Percentiles rank a stretch among this genome's conserved stretches.
These are phyloP conservation scores for Gossypium lobatum DNA, from an alignment of 441 rosid species.

Conservation along the genomic window DNA sequence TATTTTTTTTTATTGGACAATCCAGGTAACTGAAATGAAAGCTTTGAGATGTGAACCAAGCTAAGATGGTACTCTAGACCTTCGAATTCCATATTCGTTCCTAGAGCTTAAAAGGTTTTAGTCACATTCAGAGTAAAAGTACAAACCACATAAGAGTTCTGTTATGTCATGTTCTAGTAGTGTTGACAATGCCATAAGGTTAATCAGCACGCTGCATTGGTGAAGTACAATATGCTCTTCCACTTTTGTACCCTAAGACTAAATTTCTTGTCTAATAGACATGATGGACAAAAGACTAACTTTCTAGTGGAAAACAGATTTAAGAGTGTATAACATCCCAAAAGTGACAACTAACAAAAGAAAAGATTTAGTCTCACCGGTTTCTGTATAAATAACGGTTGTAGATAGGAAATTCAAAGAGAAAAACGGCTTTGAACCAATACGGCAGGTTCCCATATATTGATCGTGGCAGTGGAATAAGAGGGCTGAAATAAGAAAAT, in stretches of 20 bases:
- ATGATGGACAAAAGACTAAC: neutral
- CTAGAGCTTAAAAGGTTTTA: neutral
- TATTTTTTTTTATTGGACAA: neutral
- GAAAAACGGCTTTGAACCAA: constrained; percentile 58
- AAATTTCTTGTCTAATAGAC: neutral
- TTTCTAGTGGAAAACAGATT: neutral
- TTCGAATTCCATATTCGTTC: neutral
- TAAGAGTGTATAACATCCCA: neutral
- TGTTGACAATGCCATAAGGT: neutral
- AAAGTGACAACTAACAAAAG: neutral
- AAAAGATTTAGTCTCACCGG: constrained; percentile 46
- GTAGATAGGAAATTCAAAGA: constrained; percentile 77
- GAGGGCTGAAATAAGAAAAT: constrained; percentile 54
- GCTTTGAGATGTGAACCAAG: neutral
- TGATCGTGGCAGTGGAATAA: constrained; percentile 56
- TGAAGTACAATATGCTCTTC: neutral
- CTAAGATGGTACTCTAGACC: neutral
- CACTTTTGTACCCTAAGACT: neutral
- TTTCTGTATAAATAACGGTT: constrained; percentile 27
- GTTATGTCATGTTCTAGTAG: neutral
- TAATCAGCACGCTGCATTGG: neutral
- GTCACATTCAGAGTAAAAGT: neutral
- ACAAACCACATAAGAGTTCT: neutral
- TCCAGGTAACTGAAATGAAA: neutral
- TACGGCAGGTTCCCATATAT: constrained; percentile 63